Conservation (phyloP, 345 rosid genomes). For the Durio zibethinus region DNA sequence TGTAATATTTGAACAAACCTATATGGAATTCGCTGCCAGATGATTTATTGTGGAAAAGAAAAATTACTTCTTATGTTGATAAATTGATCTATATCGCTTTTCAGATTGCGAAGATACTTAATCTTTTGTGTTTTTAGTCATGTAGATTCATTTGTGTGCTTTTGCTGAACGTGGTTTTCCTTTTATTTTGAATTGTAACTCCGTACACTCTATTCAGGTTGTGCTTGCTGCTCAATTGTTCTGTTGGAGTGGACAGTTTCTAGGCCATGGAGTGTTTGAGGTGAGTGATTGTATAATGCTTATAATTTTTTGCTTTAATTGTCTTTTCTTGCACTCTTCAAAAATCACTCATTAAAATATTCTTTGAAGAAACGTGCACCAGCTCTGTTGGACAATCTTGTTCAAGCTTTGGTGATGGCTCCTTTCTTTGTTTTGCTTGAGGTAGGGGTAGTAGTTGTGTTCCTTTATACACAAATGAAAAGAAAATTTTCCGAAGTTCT, state of each 20-base stretch:
- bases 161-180: not conserved
- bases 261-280: constrained; percentile 92
- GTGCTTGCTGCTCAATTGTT: constrained; percentile 62
- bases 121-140: not conserved
- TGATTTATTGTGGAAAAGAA: not conserved
- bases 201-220: constrained; percentile 38
- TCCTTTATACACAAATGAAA: not conserved
- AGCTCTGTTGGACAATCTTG: constrained; percentile 72
- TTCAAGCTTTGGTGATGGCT: constrained; percentile 82
- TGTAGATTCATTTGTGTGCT: not conserved
- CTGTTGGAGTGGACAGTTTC: constrained; percentile 77
- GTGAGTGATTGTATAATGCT: constrained; percentile 25
- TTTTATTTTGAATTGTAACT: not conserved
- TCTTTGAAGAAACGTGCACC: constrained; percentile 73
- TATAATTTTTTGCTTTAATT: not conserved
- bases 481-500: not conserved
- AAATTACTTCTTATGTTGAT: not conserved
- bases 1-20: not conserved
- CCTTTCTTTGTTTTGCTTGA: constrained; percentile 92
- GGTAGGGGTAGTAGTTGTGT: constrained; percentile 31
- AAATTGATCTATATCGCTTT: not conserved
- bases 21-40: not conserved
- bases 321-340: not conserved
- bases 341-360: not conserved
- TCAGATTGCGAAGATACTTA: not conserved